Evolutionary conservation across 2,329 filamentous ascomycete genomes (phyloP).

Genomic region (Diaporthe sp.): DNA sequence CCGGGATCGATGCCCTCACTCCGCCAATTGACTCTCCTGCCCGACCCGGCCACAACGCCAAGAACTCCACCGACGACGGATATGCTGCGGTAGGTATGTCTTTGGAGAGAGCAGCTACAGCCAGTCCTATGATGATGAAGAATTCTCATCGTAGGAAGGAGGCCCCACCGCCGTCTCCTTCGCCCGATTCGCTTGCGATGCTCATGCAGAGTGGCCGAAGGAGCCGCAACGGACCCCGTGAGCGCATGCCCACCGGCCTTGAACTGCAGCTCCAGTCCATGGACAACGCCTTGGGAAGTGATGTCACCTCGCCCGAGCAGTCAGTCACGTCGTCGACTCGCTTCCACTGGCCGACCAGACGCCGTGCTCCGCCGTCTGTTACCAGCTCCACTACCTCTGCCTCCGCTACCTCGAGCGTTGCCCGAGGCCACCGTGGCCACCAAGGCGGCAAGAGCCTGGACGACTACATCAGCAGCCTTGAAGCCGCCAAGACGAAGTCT

Average conservation of each 20-base stretch:
- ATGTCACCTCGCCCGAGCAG: conserved; percentile 69
- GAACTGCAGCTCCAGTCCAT: conserved; percentile 74
- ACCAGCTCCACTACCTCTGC: conserved; percentile 69
- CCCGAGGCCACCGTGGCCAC: conserved; percentile 64
- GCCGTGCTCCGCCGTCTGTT: conserved; percentile 67
- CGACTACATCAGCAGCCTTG: conserved; percentile 88
- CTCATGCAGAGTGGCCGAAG: conserved; percentile 71
- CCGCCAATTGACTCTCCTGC: conserved; percentile 41
- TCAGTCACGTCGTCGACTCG: conserved; percentile 66
- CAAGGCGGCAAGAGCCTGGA: conserved; percentile 77
- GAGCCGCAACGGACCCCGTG: conserved; percentile 78
- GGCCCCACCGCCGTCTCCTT: conserved; percentile 76
- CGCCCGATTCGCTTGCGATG: conserved; percentile 71
- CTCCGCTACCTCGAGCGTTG: conserved; percentile 65
- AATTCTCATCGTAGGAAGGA: conserved; percentile 60
- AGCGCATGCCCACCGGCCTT: conserved; percentile 80
- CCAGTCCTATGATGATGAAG: conserved; percentile 74
- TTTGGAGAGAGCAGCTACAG: conserved; percentile 75
- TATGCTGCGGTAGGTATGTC: conserved; percentile 59
- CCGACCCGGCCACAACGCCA: conserved; percentile 50
- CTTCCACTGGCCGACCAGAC: conserved; percentile 67
- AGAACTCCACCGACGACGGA: conserved; percentile 56
- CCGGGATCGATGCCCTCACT: conserved; percentile 31
- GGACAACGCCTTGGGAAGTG: conserved; percentile 62
- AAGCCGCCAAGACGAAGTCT: conserved; percentile 75